Evolutionary conservation across 2,329 filamentous ascomycete genomes (phyloP).

Genomic region (Onygenales sp.): DNA sequence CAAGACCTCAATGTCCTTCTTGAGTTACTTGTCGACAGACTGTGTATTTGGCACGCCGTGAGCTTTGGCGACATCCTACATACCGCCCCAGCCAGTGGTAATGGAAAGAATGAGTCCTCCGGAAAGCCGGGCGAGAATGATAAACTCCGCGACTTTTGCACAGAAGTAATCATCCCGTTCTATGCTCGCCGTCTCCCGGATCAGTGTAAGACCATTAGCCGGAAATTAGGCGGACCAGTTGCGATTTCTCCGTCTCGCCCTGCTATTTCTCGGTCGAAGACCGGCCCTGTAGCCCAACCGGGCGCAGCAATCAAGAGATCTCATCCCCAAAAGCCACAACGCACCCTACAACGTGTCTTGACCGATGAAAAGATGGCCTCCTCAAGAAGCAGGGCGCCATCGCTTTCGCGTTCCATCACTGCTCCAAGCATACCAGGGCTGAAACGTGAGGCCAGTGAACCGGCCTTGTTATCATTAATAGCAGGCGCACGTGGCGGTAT

Average conservation of each 20-base stretch:
- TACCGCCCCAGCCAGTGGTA: slow-evolving; percentile 19
- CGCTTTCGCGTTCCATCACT: slow-evolving; percentile 34
- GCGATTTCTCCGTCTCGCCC: slow-evolving; percentile 27
- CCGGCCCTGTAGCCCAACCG: slow-evolving; percentile 20
- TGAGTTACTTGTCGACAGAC: slow-evolving; percentile 38
- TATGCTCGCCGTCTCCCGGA: slow-evolving; percentile 39
- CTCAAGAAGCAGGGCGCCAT: slow-evolving; percentile 21
- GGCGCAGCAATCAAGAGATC: slow-evolving; percentile 22
- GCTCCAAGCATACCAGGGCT: slow-evolving; percentile 29
- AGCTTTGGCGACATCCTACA: slow-evolving; percentile 23
- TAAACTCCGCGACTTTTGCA: slow-evolving; percentile 41
- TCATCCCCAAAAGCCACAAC: slow-evolving; percentile 14
- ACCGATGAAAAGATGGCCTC: slow-evolving; percentile 34
- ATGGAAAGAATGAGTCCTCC: slow-evolving; percentile 19
- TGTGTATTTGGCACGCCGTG: slow-evolving; percentile 44
- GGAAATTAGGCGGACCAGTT: slow-evolving; percentile 37
- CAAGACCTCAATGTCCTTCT: slow-evolving; percentile 35
- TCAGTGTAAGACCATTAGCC: slow-evolving; percentile 36
- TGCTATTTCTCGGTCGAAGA: slow-evolving; percentile 23
- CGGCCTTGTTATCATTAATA: slow-evolving; percentile 24
- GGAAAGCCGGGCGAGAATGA: slow-evolving; percentile 29
- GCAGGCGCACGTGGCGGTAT: slow-evolving; percentile 33
- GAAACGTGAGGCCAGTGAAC: slow-evolving; percentile 34
- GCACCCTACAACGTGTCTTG: slow-evolving; percentile 36
- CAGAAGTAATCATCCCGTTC: slow-evolving; percentile 41